Evolutionary conservation across 1,284 basidiomycete species (phyloP).

Genomic region (Neotropicomus parvogracilis): DNA sequence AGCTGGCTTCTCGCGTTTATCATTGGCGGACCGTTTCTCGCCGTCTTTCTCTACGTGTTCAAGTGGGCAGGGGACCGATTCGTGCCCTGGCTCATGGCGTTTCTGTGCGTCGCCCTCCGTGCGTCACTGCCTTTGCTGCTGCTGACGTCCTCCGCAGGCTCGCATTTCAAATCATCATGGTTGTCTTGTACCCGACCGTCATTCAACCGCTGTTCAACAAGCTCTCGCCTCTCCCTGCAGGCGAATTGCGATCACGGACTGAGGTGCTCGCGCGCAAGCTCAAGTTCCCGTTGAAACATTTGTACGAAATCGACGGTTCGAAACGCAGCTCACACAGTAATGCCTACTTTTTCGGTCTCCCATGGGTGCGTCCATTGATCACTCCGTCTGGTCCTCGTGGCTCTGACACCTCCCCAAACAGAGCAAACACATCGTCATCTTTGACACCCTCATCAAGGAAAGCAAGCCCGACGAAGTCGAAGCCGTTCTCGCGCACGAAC

Average conservation of each 20-base stretch:
- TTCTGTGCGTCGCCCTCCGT: constrained; percentile 48
- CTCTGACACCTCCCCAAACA: constrained; percentile 13
- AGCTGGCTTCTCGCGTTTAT: constrained; percentile 69
- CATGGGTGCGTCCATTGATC: constrained; percentile 59
- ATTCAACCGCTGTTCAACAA: constrained; percentile 98
- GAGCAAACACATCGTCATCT: constrained; percentile 95
- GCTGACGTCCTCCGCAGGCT: constrained; percentile 49
- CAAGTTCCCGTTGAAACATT: constrained; percentile 89
- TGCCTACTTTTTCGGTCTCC: constrained; percentile 92
- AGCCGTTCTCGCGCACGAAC: constrained; percentile 89
- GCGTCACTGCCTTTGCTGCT: not conserved
- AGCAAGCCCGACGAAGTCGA: constrained; percentile 86
- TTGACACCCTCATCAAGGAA: constrained; percentile 93
- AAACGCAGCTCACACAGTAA: constrained; percentile 94
- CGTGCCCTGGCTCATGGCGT: constrained; percentile 85
- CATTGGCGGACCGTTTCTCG: constrained; percentile 87
- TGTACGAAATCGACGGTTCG: constrained; percentile 97
- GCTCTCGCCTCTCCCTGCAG: constrained; percentile 77
- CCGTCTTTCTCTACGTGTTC: constrained; percentile 85
- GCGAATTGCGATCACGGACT: constrained; percentile 72
- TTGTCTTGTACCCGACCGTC: constrained; percentile 82
- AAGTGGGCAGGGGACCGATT: constrained; percentile 90
- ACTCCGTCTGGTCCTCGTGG: too few relatives aligned
- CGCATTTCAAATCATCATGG: constrained; percentile 80
- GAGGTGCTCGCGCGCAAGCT: constrained; percentile 76